Evolutionary conservation across 1,284 basidiomycete genomes (phyloP).

Genomic region (Mycosarcoma maydis): DNA sequence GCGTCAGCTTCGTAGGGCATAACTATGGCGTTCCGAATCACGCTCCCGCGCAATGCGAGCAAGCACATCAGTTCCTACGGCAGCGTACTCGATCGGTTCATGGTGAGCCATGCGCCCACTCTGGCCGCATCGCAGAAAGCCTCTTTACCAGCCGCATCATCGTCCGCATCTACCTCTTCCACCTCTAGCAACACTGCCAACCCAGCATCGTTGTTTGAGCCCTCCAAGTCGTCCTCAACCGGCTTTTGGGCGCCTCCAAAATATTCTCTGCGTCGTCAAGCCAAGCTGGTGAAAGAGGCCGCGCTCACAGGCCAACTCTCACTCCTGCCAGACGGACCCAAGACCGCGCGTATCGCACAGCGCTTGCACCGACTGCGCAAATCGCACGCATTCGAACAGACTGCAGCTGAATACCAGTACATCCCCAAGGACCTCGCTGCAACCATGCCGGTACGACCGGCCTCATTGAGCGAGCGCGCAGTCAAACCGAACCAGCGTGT

Average conservation of each 20-base stretch:
- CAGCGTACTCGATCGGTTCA: conserved; percentile 32
- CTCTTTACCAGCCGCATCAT: conserved; percentile 7
- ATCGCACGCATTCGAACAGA: conserved; percentile 15
- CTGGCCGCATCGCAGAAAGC: not conserved
- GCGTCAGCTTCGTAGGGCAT: too few relatives aligned
- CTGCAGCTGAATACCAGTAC: conserved; percentile 22
- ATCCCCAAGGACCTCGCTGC: not conserved
- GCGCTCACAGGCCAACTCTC: conserved; percentile 17
- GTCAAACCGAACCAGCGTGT: conserved; percentile 20
- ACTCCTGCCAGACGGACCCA: conserved; percentile 25
- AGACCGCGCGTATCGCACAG: conserved; percentile 11
- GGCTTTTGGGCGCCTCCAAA: conserved; percentile 50
- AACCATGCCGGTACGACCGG: not conserved
- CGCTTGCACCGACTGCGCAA: conserved; percentile 15
- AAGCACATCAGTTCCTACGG: conserved; percentile 33
- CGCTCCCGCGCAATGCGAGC: conserved; percentile 3
- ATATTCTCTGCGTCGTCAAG: conserved; percentile 52
- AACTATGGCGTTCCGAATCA: conserved; percentile 31
- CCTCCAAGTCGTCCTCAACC: conserved; percentile 18
- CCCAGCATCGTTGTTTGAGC: conserved; percentile 23
- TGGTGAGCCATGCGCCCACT: conserved; percentile 8
- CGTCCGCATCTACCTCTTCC: conserved; percentile 1
- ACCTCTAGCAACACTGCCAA: not conserved
- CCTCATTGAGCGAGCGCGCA: conserved; percentile 2
- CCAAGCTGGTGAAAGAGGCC: conserved; percentile 42